phyloP scores from a whole-genome alignment of 305 asterid species.

The Fraxinus floribunda region DNA sequence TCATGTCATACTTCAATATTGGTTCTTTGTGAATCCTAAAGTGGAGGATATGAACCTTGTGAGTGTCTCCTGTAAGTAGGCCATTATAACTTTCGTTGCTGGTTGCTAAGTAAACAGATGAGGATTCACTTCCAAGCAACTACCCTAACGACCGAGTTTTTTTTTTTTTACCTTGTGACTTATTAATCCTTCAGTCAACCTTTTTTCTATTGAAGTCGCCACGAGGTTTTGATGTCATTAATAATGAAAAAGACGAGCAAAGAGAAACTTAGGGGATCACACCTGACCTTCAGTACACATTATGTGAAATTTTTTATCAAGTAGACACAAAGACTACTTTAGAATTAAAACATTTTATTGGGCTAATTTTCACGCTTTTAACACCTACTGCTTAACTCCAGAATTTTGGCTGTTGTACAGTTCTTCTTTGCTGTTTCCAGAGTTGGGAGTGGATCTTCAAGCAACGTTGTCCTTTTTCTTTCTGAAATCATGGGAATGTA shows the following conservation, averaged over 20 bases:
- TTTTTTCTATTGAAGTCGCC: not conserved
- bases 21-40: not conserved
- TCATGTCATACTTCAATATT: not conserved
- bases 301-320: not conserved
- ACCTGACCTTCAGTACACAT: not conserved
- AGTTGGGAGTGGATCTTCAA: conserved; percentile 99
- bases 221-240: not conserved
- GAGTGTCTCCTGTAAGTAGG: not conserved
- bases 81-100: not conserved
- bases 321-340: not conserved
- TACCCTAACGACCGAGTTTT: not conserved
- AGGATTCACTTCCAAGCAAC: conserved; percentile 4
- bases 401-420: conserved; percentile 39
- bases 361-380: not conserved
- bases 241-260: not conserved
- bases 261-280: not conserved
- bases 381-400: conserved; percentile 19
- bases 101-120: not conserved
- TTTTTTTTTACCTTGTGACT: not conserved
- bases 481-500: conserved; percentile 99
- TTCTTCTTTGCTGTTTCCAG: conserved; percentile 97
- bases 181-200: not conserved
- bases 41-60: conserved; percentile 2
- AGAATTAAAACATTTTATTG: not conserved
- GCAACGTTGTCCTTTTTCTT: conserved; percentile 95